phyloP scores from a whole-genome alignment of 169 alveolate genomes.

The Hammondia hammondi region DNA sequence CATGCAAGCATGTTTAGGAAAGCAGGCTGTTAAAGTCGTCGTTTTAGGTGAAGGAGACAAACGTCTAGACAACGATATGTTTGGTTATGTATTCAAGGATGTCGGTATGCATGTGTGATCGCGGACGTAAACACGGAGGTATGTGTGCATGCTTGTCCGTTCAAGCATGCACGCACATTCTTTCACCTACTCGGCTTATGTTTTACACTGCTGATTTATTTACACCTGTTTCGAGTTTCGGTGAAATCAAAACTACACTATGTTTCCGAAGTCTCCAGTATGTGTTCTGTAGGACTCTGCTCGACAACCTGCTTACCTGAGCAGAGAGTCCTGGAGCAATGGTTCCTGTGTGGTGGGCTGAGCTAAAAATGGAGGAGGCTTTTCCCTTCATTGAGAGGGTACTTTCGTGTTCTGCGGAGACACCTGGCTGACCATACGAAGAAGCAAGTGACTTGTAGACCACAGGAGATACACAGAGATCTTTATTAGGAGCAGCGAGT shows the following conservation, averaged over 20 bases:
- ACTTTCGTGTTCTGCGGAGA: not conserved
- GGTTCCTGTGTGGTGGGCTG: not conserved
- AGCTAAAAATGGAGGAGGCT: not conserved
- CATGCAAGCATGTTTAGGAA: not conserved
- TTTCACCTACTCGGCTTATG: too few relatives aligned
- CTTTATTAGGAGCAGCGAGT: not conserved
- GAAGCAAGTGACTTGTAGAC: not conserved
- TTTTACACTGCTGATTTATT: too few relatives aligned
- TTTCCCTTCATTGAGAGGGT: not conserved
- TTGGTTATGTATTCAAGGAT: not conserved
- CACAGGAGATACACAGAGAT: not conserved
- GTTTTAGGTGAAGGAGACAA: not conserved
- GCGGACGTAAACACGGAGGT: not conserved
- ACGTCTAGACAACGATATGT: not conserved
- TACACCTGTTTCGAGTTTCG: too few relatives aligned
- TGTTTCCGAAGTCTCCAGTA: not conserved
- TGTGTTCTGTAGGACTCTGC: not conserved
- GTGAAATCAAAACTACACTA: too few relatives aligned
- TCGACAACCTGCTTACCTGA: not conserved
- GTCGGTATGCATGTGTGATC: not conserved
- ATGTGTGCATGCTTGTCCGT: too few relatives aligned
- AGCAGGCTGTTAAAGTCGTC: not conserved
- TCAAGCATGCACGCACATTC: too few relatives aligned
- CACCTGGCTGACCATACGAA: not conserved
- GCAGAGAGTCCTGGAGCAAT: constrained; percentile 36